phyloP scores from a whole-genome alignment of 805 yeast genomes.

The Suhomyces tanzawaensis region DNA sequence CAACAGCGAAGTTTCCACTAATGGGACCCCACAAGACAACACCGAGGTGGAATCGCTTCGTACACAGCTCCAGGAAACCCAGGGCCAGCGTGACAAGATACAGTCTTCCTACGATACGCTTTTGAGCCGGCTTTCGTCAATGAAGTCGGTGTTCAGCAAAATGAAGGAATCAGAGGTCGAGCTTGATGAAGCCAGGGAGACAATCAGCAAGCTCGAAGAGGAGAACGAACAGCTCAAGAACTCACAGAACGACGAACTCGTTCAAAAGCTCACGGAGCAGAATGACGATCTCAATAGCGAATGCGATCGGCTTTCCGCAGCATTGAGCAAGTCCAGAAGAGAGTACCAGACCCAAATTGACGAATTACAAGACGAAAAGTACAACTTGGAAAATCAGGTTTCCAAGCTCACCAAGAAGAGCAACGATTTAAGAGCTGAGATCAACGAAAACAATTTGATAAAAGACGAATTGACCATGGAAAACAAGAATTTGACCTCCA shows the following conservation, averaged over 20 bases:
- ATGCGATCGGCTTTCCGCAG: conserved; percentile 48
- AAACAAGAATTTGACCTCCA: conserved; percentile 38
- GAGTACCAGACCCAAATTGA: conserved; percentile 36
- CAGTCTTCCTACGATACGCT: conserved; percentile 61
- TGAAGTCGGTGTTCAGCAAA: conserved; percentile 69
- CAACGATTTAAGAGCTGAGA: conserved; percentile 39
- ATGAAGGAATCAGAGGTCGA: conserved; percentile 71
- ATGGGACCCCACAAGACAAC: not conserved
- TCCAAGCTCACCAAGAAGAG: conserved; percentile 38
- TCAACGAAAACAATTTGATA: conserved; percentile 40
- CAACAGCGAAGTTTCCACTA: not conserved
- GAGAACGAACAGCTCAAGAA: conserved; percentile 21
- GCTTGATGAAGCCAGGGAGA: conserved; percentile 52
- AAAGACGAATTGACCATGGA: conserved; percentile 39
- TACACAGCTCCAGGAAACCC: conserved; percentile 11
- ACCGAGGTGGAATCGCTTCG: conserved; percentile 5
- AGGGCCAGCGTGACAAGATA: conserved; percentile 51
- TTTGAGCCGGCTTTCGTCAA: conserved; percentile 61
- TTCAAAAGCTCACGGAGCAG: conserved; percentile 15
- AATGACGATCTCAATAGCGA: conserved; percentile 48
- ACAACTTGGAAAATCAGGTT: conserved; percentile 38
- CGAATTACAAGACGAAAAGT: conserved; percentile 35
- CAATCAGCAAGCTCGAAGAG: conserved; percentile 20
- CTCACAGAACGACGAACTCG: not conserved
- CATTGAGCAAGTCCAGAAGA: conserved; percentile 37